Evolutionary conservation across 1,139 yeast genomes (phyloP).

Genomic region (Yamadazyma taylorii): DNA sequence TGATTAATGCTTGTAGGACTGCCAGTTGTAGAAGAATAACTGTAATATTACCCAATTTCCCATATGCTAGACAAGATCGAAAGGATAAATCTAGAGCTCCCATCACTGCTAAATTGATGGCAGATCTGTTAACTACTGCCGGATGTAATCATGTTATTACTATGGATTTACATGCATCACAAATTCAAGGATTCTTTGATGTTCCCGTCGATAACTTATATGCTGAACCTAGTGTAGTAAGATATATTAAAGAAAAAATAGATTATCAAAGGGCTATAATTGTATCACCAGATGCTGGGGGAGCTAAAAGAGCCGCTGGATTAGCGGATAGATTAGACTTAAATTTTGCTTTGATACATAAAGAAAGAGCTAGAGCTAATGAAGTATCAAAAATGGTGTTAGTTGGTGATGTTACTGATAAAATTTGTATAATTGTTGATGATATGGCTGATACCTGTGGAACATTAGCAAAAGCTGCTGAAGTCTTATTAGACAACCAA

Average conservation of each 20-base stretch:
- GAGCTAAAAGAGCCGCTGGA: conserved; percentile 81
- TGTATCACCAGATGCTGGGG: conserved; percentile 86
- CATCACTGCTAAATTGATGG: conserved; percentile 75
- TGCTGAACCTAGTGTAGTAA: conserved; percentile 75
- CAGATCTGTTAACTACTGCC: conserved; percentile 73
- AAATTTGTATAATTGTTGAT: conserved; percentile 70
- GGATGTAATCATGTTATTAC: conserved; percentile 83
- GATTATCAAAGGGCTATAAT: conserved; percentile 52
- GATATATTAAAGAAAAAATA: conserved; percentile 61
- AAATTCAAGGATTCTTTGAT: conserved; percentile 79
- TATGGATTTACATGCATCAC: conserved; percentile 83
- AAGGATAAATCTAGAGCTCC: conserved; percentile 83
- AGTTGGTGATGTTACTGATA: conserved; percentile 75
- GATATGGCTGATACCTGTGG: conserved; percentile 90
- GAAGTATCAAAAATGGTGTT: conserved; percentile 74
- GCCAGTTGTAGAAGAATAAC: conserved; percentile 81
- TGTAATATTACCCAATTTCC: conserved; percentile 77
- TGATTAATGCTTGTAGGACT: conserved; percentile 74
- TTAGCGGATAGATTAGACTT: conserved; percentile 75
- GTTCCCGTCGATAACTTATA: conserved; percentile 81
- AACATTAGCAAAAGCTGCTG: conserved; percentile 75
- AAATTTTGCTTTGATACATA: conserved; percentile 78
- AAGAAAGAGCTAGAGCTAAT: conserved; percentile 78
- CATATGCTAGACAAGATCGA: conserved; percentile 82
- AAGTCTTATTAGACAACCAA: conserved; percentile 56